Base-by-base conservation (phyloP, 208 protist species). In the Crithidia brevicula region DNA sequence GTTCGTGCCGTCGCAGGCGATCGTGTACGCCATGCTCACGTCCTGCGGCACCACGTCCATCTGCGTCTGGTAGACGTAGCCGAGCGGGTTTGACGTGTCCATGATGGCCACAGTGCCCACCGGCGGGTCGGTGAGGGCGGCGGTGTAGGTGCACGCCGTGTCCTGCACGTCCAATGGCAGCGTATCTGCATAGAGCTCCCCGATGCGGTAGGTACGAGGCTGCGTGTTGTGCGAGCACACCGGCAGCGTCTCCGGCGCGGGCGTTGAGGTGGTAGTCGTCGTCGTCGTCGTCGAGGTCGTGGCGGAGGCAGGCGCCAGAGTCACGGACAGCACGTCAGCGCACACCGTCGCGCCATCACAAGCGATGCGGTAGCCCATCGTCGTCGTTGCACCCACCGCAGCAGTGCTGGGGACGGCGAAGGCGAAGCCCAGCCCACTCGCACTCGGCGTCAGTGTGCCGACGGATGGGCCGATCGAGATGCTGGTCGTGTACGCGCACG, bases 11-110 rank as follows among this genome's bases (percentile, higher is more conserved):
- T 85, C 67, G 62, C 79, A 85, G 30, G 76, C 43, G 31, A 85
- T 74, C 16, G 60, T 62, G 62, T 85, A 85, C 11, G 18, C 22
- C 23, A 81, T 54, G 23, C 25, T 57, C 34, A 67, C 73, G 51
- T 66, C 53, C 61, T 68, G 52, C 56, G 75, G 52, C 31, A 50
- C 8, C 56, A 57, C 64, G 31, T 25, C 33, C 20, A 27, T 13
- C 10, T 60, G 53, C n/a, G 72, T 67, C 43, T 63, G 42, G 75
- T 83, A 88, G 23, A 82, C 60, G 69, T 88, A 88, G 52, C 38
- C 16, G 18, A 80, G 31, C n/a, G 77, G 72, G 66, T 73, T 56
- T 0, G 45, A 20, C 4, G 68, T 52, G 47, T 59, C 36, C 38
- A 57, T 34, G 15, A 75, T n/a, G 40, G 63, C 62, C 2, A 59